These are phyloP conservation scores for Chaetothyriales sp. DNA, from an alignment of 2,329 filamentous ascomycete species.

Conservation along the genomic window DNA sequence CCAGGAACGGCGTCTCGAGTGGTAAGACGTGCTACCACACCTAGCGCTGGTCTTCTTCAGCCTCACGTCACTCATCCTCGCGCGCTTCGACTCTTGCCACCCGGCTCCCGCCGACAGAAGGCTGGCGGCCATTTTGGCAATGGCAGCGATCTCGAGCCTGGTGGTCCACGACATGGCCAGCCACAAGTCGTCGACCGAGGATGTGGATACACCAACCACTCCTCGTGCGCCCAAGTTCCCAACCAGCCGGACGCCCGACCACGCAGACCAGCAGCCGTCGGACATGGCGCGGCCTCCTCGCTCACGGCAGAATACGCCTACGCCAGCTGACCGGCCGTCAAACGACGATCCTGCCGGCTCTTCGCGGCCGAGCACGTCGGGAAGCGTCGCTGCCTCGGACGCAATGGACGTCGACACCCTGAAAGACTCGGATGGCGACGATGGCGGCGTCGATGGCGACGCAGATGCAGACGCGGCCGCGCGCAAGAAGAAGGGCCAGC, in stretches of 20 bases:
- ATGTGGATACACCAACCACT: constrained; percentile 15
- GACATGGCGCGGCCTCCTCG: not conserved
- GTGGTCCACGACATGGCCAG: constrained; percentile 11
- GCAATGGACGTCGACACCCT: constrained; percentile 16
- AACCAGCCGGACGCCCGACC: not conserved
- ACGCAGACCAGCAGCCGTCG: not conserved
- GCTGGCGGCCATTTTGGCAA: not conserved
- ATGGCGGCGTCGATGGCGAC: constrained; percentile 49
- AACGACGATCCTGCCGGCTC: not conserved
- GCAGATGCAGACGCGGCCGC: constrained; percentile 52
- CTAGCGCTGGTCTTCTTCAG: not conserved
- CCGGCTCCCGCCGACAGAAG: not conserved
- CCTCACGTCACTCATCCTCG: not conserved
- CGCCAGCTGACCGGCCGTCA: not conserved
- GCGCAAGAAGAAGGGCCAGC: constrained; percentile 93
- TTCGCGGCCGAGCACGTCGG: not conserved
- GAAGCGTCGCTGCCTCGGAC: constrained; percentile 2
- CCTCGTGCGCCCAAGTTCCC: constrained; percentile 9
- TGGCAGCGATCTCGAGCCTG: constrained; percentile 15
- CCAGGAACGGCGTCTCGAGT: not conserved
- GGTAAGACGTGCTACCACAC: not conserved
- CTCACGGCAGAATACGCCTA: not conserved
- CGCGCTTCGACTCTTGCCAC: not conserved
- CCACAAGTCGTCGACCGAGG: constrained; percentile 8
- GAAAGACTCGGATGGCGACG: constrained; percentile 50